Evolutionary conservation across 2,329 filamentous ascomycete genomes (phyloP).

Genomic region (Fusarium sp.): DNA sequence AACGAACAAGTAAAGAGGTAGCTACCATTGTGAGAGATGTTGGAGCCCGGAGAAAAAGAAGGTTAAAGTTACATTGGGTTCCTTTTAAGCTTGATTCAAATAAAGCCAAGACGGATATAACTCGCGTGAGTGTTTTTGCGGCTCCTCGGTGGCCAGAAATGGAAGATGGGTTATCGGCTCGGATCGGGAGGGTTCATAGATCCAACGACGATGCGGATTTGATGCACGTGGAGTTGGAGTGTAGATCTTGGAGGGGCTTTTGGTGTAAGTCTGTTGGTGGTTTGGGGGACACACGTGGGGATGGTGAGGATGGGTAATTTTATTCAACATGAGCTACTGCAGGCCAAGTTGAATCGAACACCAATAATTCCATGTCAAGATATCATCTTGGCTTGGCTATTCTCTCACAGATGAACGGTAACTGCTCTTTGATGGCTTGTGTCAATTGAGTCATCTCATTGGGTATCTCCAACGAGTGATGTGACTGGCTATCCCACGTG

Average conservation of each 20-base stretch:
- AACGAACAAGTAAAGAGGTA: slow-evolving; percentile 17
- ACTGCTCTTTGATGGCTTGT: neutral
- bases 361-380: neutral
- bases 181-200: slow-evolving; percentile 13
- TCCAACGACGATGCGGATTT: slow-evolving; percentile 22
- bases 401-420: too few relatives aligned
- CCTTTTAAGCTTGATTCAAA: slow-evolving; percentile 27
- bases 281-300: slow-evolving; percentile 25
- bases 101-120: slow-evolving; percentile 7
- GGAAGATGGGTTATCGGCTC: neutral
- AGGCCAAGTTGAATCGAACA: neutral
- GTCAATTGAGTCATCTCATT: neutral
- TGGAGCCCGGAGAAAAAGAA: neutral
- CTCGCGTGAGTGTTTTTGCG: slow-evolving; percentile 16
- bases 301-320: neutral
- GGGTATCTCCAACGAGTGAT: neutral
- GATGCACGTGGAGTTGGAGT: slow-evolving; percentile 30
- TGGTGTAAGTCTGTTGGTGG: neutral
- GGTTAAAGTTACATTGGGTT: slow-evolving; percentile 4
- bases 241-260: slow-evolving; percentile 14
- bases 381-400: neutral
- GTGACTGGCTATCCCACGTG: neutral
- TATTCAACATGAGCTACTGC: neutral
- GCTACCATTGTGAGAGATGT: slow-evolving; percentile 24
- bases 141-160: slow-evolving; percentile 37